Evolutionary conservation across 306 rosid genomes (phyloP), one percentile per base, ranked within the genome.

Genomic region (Hippophae gyantsensis): DNA sequence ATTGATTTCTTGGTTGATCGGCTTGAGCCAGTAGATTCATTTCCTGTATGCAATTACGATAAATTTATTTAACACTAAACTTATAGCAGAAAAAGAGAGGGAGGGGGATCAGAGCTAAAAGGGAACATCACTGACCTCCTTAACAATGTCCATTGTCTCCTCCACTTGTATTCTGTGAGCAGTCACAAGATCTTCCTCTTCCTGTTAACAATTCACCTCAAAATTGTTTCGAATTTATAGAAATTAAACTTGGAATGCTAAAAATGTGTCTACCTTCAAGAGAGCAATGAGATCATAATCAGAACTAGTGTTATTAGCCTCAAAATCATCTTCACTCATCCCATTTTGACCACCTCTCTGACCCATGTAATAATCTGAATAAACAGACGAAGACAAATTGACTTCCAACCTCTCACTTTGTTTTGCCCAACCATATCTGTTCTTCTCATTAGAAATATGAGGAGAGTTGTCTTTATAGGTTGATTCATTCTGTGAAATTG

Each of bases 151-250:
- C 48, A 90, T 87, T 42, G 95, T 85, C 79, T 87, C 90, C 85
- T 90, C 95, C 70, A 87, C 95, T 79, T 83, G 96, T 79, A 72
- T 81, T 58, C 86, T 75, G 64, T 90, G 96, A 69, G 92, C 89
- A 66, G 78, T 72, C 57, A 87, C 92, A 41, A 90, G 95, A 67
- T 79, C 79, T 81, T 87, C 95, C 86, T 87, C 98, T 69, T 90
- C 98, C 98, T 87, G 60, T 25, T 52, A 51, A 48, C 58, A 52
- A 32, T 32, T 48, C 62, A 72, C 48, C 51, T 58, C 25, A 71
- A 44, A 58, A 53, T 56, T 47, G 73, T 58, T 13, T 45, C 48
- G 40, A 46, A 64, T 43, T 74, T 73, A 42, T 12, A 40, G 41
- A 43, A 69, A 18, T 59, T 47, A 49, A 44, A 55, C 56, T 42